Percentiles rank a stretch among this genome's conserved stretches.
These are phyloP conservation scores for Quercus tomentella DNA, from an alignment of 331 rosid species.

Conservation along the genomic window DNA sequence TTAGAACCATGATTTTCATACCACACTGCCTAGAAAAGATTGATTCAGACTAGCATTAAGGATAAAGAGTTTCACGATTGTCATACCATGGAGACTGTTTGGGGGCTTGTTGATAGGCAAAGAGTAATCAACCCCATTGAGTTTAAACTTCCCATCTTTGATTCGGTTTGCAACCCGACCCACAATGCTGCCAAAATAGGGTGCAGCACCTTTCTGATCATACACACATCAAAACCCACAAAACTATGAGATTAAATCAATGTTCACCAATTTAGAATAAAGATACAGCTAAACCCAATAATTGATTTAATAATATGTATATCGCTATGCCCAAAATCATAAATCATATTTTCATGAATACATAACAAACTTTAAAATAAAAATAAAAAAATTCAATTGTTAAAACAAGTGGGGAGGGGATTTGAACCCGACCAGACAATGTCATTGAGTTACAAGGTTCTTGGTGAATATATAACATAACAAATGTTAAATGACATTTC, in stretches of 20 bases:
- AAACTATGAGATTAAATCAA: neutral
- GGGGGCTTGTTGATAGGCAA: conserved; percentile 85
- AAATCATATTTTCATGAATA: neutral
- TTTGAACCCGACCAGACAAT: no score
- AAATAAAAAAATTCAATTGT: no score
- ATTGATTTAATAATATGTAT: neutral
- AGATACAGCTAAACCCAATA: neutral
- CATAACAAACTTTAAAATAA: neutral
- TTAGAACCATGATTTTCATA: neutral
- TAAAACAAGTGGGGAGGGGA: no score
- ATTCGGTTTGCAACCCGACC: conserved; percentile 95
- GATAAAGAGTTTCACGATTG: neutral
- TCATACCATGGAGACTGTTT: conserved; percentile 91
- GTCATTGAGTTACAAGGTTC: no score
- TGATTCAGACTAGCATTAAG: neutral
- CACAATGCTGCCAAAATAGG: conserved; percentile 93
- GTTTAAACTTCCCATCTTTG: conserved; percentile 81
- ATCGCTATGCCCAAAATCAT: neutral
- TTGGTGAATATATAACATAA: no score
- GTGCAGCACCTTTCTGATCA: conserved; percentile 69
- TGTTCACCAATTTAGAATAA: neutral
- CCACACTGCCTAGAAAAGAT: neutral
- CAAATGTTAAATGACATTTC: neutral
- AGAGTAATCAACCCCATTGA: conserved; percentile 59
- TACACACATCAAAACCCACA: conserved; percentile 5